Percentiles rank a stretch among this genome's conserved stretches.
These are phyloP conservation scores for Xylaria sp. DNA, from an alignment of 2,329 filamentous ascomycete species.

Conservation along the genomic window DNA sequence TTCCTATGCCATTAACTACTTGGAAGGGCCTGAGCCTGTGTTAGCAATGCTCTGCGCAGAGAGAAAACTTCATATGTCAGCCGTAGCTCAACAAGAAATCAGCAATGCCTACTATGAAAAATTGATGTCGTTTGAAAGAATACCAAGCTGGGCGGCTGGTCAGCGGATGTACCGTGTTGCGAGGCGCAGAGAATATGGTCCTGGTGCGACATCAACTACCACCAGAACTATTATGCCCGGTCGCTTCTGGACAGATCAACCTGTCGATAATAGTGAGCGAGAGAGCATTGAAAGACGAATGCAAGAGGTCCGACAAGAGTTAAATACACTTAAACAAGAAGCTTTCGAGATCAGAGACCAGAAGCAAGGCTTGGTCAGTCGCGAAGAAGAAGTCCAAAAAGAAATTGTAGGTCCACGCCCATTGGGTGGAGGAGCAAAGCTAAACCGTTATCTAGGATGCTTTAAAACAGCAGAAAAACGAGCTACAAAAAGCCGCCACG, in stretches of 20 bases:
- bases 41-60: constrained; percentile 88
- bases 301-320: constrained; percentile 54
- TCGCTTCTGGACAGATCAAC: constrained; percentile 79
- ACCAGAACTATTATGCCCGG: constrained; percentile 71
- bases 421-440: constrained; percentile 17
- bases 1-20: constrained; percentile 80
- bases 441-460: constrained; percentile 53
- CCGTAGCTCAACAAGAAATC: constrained; percentile 72
- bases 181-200: constrained; percentile 83
- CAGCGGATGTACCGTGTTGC: constrained; percentile 71
- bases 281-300: constrained; percentile 67
- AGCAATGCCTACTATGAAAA: constrained; percentile 73
- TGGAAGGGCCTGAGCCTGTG: constrained; percentile 84
- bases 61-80: constrained; percentile 74
- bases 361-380: constrained; percentile 52
- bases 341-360: constrained; percentile 54
- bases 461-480: constrained; percentile 71
- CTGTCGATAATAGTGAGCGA: constrained; percentile 75
- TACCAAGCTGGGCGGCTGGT: constrained; percentile 78
- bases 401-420: constrained; percentile 56
- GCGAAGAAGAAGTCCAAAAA: constrained; percentile 57
- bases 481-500: constrained; percentile 73
- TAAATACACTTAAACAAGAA: constrained; percentile 51
- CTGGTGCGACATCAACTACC: constrained; percentile 75
- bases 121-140: constrained; percentile 66